These are phyloP conservation scores for Termitomyces sp. DNA, from an alignment of 768 basidiomycete genomes.

Conservation along the genomic window DNA sequence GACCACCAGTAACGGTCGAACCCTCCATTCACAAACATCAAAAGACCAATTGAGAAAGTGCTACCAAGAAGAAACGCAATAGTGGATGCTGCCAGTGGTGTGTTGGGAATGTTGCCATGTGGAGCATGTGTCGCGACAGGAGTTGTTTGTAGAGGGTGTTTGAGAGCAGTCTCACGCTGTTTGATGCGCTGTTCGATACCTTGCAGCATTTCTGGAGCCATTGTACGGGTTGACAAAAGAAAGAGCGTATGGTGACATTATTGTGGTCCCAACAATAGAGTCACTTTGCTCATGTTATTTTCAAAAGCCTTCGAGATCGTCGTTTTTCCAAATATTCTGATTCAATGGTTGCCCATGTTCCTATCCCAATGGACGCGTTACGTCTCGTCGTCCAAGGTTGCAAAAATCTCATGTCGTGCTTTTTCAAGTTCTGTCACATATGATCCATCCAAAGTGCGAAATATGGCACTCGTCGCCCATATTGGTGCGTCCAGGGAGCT, in stretches of 20 bases:
- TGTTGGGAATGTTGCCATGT: constrained; percentile 77
- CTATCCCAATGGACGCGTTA: constrained; percentile 14
- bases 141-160: constrained; percentile 47
- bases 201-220: constrained; percentile 26
- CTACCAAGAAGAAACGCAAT: constrained; percentile 87
- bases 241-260: constrained; percentile 12
- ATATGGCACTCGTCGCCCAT: constrained; percentile 86
- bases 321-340: not conserved
- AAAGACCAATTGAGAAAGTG: constrained; percentile 53
- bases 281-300: constrained; percentile 22
- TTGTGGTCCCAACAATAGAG: constrained; percentile 17
- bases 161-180: constrained; percentile 29
- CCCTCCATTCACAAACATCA: constrained; percentile 44
- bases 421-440: constrained; percentile 23
- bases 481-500: constrained; percentile 49
- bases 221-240: constrained; percentile 14
- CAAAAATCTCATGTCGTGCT: constrained; percentile 12
- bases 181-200: constrained; percentile 38
- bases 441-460: constrained; percentile 50
- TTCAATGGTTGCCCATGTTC: constrained; percentile 12
- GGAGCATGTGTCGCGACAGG: constrained; percentile 34
- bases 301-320: constrained; percentile 7
- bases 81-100: constrained; percentile 69
- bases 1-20: constrained; percentile 49
- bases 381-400: constrained; percentile 2